These are phyloP conservation scores for Lodderomyces elongisporus DNA, from an alignment of 1,139 yeast genomes.

Conservation along the genomic window DNA sequence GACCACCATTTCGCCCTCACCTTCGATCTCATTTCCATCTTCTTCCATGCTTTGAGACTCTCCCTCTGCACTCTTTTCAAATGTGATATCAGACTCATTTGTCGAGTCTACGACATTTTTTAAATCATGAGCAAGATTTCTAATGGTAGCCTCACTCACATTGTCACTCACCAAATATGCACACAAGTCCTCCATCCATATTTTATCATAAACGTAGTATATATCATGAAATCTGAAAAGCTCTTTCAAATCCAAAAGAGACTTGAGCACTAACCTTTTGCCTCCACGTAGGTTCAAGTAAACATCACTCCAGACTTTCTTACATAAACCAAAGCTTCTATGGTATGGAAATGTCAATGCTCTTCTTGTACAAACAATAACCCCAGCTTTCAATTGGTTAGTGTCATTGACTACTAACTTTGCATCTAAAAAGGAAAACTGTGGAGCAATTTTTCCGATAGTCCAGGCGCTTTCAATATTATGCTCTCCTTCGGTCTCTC, in stretches of 20 bases:
- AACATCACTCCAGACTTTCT: constrained; percentile 72
- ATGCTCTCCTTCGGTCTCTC: constrained; percentile 74
- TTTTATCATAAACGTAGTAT: constrained; percentile 80
- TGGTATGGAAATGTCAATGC: constrained; percentile 77
- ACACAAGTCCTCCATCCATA: constrained; percentile 75
- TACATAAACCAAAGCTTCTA: constrained; percentile 58
- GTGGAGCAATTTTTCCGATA: constrained; percentile 79
- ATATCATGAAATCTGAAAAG: constrained; percentile 80
- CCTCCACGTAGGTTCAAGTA: constrained; percentile 64
- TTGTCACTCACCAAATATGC: constrained; percentile 68
- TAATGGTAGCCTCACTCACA: constrained; percentile 45
- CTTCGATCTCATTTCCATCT: constrained; percentile 15
- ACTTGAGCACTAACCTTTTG: constrained; percentile 55
- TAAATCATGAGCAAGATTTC: constrained; percentile 66
- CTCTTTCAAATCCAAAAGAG: constrained; percentile 58
- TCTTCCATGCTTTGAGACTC: constrained; percentile 15
- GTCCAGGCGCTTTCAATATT: constrained; percentile 93
- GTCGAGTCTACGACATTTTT: constrained; percentile 25
- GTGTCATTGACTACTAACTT: constrained; percentile 29
- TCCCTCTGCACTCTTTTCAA: constrained; percentile 30
- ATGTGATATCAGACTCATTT: constrained; percentile 27
- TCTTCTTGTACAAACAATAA: constrained; percentile 62
- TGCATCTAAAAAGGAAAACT: constrained; percentile 65
- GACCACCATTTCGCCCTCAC: constrained; percentile 30
- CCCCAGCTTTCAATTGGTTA: constrained; percentile 41